A percentile compares a stretch with the other conserved stretches of the same genome.
Conservation (phyloP, 352 stramenopile species). For the Phytophthora tubulina region DNA sequence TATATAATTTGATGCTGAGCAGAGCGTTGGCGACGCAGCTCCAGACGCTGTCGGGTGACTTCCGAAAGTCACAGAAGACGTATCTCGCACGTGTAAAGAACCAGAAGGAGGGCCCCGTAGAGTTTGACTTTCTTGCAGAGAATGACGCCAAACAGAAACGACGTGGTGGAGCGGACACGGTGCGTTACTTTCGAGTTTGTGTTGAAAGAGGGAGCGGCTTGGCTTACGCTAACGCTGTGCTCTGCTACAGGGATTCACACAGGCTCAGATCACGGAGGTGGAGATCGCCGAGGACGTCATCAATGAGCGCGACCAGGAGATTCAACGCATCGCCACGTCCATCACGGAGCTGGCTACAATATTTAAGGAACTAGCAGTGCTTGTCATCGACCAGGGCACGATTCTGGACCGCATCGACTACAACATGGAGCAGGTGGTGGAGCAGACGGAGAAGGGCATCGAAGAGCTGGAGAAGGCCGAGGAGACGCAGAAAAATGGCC, state of each 20-base stretch:
- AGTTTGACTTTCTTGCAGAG: conserved; percentile 92
- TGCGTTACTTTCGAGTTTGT: conserved; percentile 17
- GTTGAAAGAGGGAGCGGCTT: conserved; percentile 1
- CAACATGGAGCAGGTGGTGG: conserved; percentile 99
- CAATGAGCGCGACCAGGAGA: conserved; percentile 96
- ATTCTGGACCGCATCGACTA: conserved; percentile 99
- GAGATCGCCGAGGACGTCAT: conserved; percentile 97
- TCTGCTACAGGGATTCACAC: conserved; percentile 88
- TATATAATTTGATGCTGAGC: conserved; percentile 9
- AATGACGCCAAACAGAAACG: conserved; percentile 71
- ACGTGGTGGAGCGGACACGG: conserved; percentile 44
- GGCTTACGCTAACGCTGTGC: not conserved
- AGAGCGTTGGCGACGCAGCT: conserved; percentile 96
- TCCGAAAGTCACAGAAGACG: conserved; percentile 98
- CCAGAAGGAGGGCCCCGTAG: conserved; percentile 96
- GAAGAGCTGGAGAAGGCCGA: conserved; percentile 99
- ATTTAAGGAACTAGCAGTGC: conserved; percentile 99
- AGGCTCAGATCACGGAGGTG: conserved; percentile 96
- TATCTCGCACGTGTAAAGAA: conserved; percentile 97
- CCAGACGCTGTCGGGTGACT: conserved; percentile 96
- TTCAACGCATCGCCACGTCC: conserved; percentile 97
- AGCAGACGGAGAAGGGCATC: conserved; percentile 99
- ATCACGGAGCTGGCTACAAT: conserved; percentile 99
- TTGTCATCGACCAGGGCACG: conserved; percentile 99
- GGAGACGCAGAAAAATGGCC: conserved; percentile 97